Base-by-base conservation (phyloP, 2,329 filamentous ascomycete genomes). In the Diaporthe vaccinii region DNA sequence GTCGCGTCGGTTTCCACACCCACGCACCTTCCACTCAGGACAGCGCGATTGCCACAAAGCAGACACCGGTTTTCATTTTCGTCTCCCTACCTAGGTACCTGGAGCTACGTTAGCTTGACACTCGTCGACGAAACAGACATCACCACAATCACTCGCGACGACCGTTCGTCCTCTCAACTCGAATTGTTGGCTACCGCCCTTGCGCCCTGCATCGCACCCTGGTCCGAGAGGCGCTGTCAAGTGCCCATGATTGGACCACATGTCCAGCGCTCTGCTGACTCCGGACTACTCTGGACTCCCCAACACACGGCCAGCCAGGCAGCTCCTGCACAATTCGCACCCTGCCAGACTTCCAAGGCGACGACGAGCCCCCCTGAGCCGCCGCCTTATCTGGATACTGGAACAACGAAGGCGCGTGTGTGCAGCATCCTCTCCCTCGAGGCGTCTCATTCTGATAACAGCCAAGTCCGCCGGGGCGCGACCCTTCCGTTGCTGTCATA, bases 191-290 rank as follows among this genome's bases (percentile, higher is more conserved):
- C 7, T 14, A 25, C 22, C 28, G 28, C 44, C 62, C 28, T 25
- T 2, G 6, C 44, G 28, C 22, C 22, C 46, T 53, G 46, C 65
- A 28, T 5, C 65, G 7, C 22, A 41, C 46, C 65, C 65, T 53
- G 34, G 65, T 17, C 15, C 10, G 34, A 9, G 62, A 51, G 62
- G 46, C 62, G 62, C 46, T 34, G n/a, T 31, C 65, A 68, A 53
- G 46, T 68, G 25, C 31, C 34, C 14, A 10, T 39, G 46, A 68
- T 53, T 68, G 65, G 65, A 20, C 65, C 65, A 68, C 65, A 53
- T 68, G 65, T 68, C 65, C 36, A 68, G 44, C 46, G 62, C 62
- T 22, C 15, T 51, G 12, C 28, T 36, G 53, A 39, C 62, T 25
- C 44, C 10, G 28, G 28, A 46, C 25, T 49, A 34, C 41, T 34